These are phyloP conservation scores for Zygosaccharomyces bisporus DNA, from an alignment of 805 yeast genomes.

Conservation along the genomic window DNA sequence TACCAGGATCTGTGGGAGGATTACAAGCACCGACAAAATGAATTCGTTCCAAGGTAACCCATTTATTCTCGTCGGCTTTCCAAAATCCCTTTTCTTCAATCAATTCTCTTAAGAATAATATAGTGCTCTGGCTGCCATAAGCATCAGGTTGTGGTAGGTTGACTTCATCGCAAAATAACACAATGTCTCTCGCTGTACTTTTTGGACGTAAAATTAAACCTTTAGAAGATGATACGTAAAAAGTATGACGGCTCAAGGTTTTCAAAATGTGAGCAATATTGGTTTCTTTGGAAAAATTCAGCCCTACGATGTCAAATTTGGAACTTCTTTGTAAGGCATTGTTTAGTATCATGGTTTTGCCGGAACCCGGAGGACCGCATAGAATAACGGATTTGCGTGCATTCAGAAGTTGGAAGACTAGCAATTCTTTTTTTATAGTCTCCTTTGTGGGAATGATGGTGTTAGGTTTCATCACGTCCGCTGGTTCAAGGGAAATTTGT, in stretches of 20 bases:
- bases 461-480: conserved; percentile 57
- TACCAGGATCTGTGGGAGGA: conserved; percentile 78
- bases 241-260: conserved; percentile 70
- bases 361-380: conserved; percentile 97
- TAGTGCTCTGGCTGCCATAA: conserved; percentile 69
- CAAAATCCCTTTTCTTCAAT: conserved; percentile 76
- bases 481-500: conserved; percentile 47
- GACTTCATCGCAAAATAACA: conserved; percentile 87
- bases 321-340: conserved; percentile 59
- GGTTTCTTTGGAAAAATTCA: conserved; percentile 83
- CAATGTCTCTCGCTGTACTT: conserved; percentile 62
- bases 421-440: conserved; percentile 60
- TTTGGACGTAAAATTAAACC: conserved; percentile 60
- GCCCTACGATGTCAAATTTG: conserved; percentile 54
- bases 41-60: conserved; percentile 63
- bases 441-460: conserved; percentile 75
- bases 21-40: conserved; percentile 96
- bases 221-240: conserved; percentile 46
- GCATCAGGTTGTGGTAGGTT: conserved; percentile 72
- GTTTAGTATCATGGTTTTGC: conserved; percentile 87
- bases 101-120: conserved; percentile 69
- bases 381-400: conserved; percentile 60
- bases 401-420: conserved; percentile 54
- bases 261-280: conserved; percentile 56
- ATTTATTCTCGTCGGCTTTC: conserved; percentile 52